Conservation (phyloP, 257 asterid genomes). For the Fraxinus cuspidata region DNA sequence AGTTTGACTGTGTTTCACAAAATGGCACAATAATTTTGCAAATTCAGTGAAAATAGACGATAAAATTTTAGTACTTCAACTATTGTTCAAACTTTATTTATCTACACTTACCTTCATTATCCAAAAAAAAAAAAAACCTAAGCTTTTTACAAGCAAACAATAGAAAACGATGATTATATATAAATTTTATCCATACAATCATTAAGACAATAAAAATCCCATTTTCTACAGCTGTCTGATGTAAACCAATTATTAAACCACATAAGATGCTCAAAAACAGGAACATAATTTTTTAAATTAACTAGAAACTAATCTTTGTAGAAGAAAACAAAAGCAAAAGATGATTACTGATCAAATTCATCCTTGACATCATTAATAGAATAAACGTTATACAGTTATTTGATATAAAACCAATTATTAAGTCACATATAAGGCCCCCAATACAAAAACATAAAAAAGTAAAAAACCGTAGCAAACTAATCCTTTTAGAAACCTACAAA, state of each 20-base stretch:
- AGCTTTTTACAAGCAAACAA: neutral
- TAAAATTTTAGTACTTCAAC: neutral
- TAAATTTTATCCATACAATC: neutral
- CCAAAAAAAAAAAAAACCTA: neutral
- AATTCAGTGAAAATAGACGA: neutral
- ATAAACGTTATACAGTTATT: no score
- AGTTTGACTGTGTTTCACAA: neutral
- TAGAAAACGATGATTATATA: neutral
- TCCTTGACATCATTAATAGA: no score
- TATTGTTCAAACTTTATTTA: neutral
- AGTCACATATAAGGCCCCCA: no score
- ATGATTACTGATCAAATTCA: no score
- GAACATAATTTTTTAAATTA: neutral
- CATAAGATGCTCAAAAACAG: no score
- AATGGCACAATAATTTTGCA: neutral
- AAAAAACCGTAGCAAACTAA: neutral
- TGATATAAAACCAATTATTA: no score
- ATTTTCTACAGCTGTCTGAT: neutral
- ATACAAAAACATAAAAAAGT: neutral
- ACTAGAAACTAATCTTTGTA: no score
- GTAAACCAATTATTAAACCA: neutral
- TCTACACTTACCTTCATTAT: neutral
- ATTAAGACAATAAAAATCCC: neutral
- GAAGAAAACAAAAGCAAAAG: no score
- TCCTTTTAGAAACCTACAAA: neutral